A percentile compares a stretch with the other conserved stretches of the same genome.
Evolutionary conservation across 176 grass and related monocot species (phyloP).

Genomic region (Oryza glaberrima): DNA sequence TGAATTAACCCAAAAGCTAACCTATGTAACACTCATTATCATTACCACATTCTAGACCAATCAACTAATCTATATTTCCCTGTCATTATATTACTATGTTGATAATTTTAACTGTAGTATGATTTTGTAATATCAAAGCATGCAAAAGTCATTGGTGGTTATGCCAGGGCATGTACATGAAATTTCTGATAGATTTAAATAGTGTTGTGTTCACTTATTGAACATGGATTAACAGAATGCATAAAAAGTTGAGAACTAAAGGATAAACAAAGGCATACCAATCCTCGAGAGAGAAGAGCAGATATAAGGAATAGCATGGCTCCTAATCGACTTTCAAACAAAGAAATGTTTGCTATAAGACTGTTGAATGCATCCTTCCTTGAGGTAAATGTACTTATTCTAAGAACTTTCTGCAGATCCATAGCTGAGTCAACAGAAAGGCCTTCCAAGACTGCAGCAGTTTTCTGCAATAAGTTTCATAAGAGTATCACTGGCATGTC

Average conservation of each 20-base stretch:
- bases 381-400: constrained; percentile 65
- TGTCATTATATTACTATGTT: background rate
- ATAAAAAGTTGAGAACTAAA: constrained; percentile 23
- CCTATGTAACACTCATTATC: background rate
- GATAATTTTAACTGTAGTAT: background rate
- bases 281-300: constrained; percentile 87
- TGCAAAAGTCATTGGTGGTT: background rate
- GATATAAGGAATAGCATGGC: constrained; percentile 95
- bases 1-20: constrained; percentile 12
- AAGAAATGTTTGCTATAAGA: constrained; percentile 70
- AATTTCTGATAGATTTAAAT: background rate
- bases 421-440: constrained; percentile 83
- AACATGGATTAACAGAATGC: constrained; percentile 9
- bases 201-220: background rate
- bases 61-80: background rate
- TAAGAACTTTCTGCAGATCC: constrained; percentile 91
- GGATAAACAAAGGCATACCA: constrained; percentile 59
- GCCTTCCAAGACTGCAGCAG: constrained; percentile 69
- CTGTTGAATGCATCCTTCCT: constrained; percentile 65
- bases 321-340: constrained; percentile 91
- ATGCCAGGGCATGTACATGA: background rate
- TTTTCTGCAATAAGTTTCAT: constrained; percentile 52
- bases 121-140: constrained; percentile 3
- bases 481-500: constrained; percentile 33
- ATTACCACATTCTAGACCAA: background rate